Evolutionary conservation across 106 monocot genomes (phyloP).

Genomic region (Acanthochlamys bracteata): DNA sequence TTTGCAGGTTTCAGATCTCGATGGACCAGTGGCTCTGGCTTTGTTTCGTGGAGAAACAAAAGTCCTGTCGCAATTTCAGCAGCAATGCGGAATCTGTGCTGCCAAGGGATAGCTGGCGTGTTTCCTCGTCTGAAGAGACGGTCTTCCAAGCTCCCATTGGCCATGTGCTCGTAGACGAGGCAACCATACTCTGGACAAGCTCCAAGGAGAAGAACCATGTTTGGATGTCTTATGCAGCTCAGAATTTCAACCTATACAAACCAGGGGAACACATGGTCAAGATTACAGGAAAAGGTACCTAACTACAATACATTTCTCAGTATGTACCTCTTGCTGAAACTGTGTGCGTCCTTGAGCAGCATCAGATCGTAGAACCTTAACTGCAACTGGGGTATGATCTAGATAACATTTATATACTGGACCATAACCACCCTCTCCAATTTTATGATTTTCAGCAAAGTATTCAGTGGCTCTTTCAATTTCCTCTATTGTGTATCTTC

Average conservation of each 20-base stretch:
- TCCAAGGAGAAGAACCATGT: conserved; percentile 30
- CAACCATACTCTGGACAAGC: conserved; percentile 32
- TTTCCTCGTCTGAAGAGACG: conserved; percentile 18
- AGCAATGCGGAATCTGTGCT: conserved; percentile 24
- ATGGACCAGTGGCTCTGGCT: conserved; percentile 31
- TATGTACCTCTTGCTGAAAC: conserved; percentile 68
- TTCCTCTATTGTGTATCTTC: conserved; percentile 72
- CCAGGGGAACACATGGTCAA: too few relatives aligned
- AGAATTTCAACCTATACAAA: conserved; percentile 11
- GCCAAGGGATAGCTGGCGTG: conserved; percentile 20
- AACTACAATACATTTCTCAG: background rate
- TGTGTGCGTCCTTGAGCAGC: conserved; percentile 53
- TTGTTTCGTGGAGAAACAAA: conserved; percentile 30
- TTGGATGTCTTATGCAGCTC: conserved; percentile 26
- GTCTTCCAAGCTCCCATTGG: conserved; percentile 26
- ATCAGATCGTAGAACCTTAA: conserved; percentile 52
- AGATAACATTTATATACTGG: conserved; percentile 50
- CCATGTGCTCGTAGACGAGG: conserved; percentile 33
- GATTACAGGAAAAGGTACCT: too few relatives aligned
- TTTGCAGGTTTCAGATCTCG: conserved; percentile 28
- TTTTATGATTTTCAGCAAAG: conserved; percentile 36
- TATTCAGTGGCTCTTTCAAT: conserved; percentile 63
- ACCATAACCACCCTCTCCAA: conserved; percentile 74
- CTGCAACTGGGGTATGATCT: conserved; percentile 56
- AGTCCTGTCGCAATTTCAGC: conserved; percentile 28